phyloP scores from a whole-genome alignment of 2,329 filamentous ascomycete genomes.

The Talaromyces sp. region DNA sequence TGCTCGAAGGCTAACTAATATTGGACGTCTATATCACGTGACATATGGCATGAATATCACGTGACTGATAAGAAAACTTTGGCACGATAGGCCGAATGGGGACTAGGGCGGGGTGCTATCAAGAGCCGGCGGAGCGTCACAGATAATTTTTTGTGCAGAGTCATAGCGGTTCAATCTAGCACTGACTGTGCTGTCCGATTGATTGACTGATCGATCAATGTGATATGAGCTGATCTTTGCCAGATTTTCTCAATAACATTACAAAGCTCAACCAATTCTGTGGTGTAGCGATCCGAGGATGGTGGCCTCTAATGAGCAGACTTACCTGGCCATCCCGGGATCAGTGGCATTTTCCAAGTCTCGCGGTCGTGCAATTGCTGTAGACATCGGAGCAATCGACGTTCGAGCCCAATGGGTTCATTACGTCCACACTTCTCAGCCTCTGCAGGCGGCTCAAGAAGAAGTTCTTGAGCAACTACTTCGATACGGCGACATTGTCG shows the following conservation, averaged over 20 bases:
- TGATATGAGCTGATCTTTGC: neutral
- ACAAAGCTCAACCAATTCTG: neutral
- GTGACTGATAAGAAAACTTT: constrained; percentile 13
- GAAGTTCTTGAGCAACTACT: constrained; percentile 55
- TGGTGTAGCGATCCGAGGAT: constrained; percentile 23
- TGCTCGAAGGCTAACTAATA: too few relatives aligned
- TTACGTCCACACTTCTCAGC: constrained; percentile 58
- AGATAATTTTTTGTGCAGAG: constrained; percentile 12
- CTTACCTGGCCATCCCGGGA: constrained; percentile 36
- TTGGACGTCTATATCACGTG: too few relatives aligned
- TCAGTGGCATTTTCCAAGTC: constrained; percentile 44
- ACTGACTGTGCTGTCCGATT: neutral
- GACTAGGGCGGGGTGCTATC: constrained; percentile 17
- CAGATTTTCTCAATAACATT: neutral
- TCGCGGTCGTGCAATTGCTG: constrained; percentile 39
- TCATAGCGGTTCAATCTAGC: constrained; percentile 3
- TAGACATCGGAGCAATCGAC: constrained; percentile 39
- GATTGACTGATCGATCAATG: neutral
- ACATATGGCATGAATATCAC: too few relatives aligned
- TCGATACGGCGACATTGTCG: constrained; percentile 55
- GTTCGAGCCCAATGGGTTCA: constrained; percentile 51
- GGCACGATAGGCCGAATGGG: constrained; percentile 11
- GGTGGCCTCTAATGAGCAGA: constrained; percentile 27
- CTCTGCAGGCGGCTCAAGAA: constrained; percentile 44
- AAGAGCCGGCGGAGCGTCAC: constrained; percentile 1